phyloP scores from a whole-genome alignment of 148 eudicot genomes.

The Limonium bicolor region DNA sequence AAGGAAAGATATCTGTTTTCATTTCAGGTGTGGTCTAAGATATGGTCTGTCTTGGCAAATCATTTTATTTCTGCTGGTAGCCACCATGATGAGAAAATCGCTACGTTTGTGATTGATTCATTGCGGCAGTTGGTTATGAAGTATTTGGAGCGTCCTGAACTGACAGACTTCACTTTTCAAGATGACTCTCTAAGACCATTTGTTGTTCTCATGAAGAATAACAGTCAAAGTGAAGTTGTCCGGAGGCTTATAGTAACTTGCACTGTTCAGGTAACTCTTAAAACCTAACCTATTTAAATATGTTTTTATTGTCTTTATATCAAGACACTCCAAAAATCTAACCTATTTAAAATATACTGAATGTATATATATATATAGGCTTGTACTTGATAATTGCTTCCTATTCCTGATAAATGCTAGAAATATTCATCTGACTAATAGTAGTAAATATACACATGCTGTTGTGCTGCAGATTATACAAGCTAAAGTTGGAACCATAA shows the following conservation, averaged over 20 bases:
- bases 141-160: conserved; percentile 87
- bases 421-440: background rate
- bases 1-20: no score
- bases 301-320: no score
- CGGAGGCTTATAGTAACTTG: conserved; percentile 94
- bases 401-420: background rate
- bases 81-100: conserved; percentile 94
- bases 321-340: no score
- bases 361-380: no score
- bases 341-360: no score
- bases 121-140: conserved; percentile 93
- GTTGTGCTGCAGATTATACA: conserved; percentile 64
- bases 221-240: conserved; percentile 72
- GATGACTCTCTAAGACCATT: conserved; percentile 94
- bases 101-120: conserved; percentile 98
- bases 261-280: conserved; percentile 63
- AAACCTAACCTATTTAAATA: no score
- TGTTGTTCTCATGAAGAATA: conserved; percentile 85
- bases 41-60: conserved; percentile 91
- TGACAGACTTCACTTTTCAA: conserved; percentile 91
- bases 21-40: conserved; percentile 97
- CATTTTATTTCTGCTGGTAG: conserved; percentile 98
- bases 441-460: background rate
- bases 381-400: no score
- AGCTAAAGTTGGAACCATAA: conserved; percentile 95